Conservation (phyloP, 2,329 filamentous ascomycete species). For the Amauroascus niger region DNA sequence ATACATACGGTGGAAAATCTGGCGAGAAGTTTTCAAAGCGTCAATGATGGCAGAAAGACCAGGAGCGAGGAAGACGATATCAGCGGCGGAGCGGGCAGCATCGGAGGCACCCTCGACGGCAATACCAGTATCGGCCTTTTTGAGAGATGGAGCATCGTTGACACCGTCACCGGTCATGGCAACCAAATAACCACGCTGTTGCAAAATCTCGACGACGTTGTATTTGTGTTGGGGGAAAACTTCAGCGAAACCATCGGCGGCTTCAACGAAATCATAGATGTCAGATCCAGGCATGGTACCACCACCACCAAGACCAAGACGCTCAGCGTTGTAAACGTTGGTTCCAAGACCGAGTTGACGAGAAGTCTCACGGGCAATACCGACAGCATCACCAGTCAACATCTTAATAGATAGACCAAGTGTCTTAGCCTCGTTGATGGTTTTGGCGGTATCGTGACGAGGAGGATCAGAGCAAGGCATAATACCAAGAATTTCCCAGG, state of each 20-base stretch:
- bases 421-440: constrained; percentile 78
- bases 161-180: constrained; percentile 96
- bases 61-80: constrained; percentile 87
- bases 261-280: constrained; percentile 91
- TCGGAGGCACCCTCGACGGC: constrained; percentile 87
- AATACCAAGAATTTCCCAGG: constrained; percentile 88
- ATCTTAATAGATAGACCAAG: constrained; percentile 90
- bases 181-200: constrained; percentile 86
- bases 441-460: constrained; percentile 80
- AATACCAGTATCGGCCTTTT: constrained; percentile 95
- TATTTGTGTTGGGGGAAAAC: constrained; percentile 95
- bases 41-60: constrained; percentile 89
- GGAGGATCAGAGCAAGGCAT: constrained; percentile 91
- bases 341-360: constrained; percentile 84
- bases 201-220: constrained; percentile 84
- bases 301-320: constrained; percentile 78
- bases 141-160: constrained; percentile 84
- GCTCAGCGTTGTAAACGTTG: constrained; percentile 89
- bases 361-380: constrained; percentile 84
- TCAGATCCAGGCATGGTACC: constrained; percentile 90
- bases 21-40: constrained; percentile 81
- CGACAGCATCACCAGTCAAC: constrained; percentile 89
- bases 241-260: constrained; percentile 88
- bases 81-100: constrained; percentile 79
- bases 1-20: constrained; percentile 97